Evolutionary conservation across 495 filamentous ascomycete genomes (phyloP).

Genomic region (Neurospora tetrasperma): DNA sequence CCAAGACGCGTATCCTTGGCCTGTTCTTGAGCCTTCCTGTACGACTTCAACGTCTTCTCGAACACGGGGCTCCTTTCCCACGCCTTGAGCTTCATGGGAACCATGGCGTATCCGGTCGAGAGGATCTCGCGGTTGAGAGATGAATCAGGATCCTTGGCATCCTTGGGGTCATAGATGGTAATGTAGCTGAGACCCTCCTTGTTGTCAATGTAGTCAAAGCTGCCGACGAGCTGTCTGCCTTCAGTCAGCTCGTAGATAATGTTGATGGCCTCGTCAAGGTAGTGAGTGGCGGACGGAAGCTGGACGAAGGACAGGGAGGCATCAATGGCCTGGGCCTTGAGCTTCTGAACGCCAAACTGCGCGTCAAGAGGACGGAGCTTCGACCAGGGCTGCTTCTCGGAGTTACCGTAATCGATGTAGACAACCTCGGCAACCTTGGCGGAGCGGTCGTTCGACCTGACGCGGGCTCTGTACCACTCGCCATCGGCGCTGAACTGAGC

Average conservation of each 20-base stretch:
- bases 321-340: slow-evolving; percentile 79
- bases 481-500: slow-evolving; percentile 80
- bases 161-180: slow-evolving; percentile 74
- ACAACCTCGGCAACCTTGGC: slow-evolving; percentile 79
- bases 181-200: slow-evolving; percentile 71
- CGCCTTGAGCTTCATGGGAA: slow-evolving; percentile 74
- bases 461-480: slow-evolving; percentile 87
- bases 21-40: slow-evolving; percentile 57
- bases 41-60: slow-evolving; percentile 53
- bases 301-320: slow-evolving; percentile 82
- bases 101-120: slow-evolving; percentile 75
- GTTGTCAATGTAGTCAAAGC: slow-evolving; percentile 68
- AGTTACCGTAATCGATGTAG: slow-evolving; percentile 96
- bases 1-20: slow-evolving; percentile 70
- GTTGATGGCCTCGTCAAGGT: slow-evolving; percentile 64
- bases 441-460: slow-evolving; percentile 85
- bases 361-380: slow-evolving; percentile 64
- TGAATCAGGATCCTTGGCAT: slow-evolving; percentile 37
- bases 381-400: slow-evolving; percentile 75
- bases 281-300: slow-evolving; percentile 67
- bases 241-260: slow-evolving; percentile 58
- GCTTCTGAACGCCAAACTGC: slow-evolving; percentile 67
- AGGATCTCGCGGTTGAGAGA: slow-evolving; percentile 83
- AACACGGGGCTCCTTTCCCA: slow-evolving; percentile 69
- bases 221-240: slow-evolving; percentile 69